phyloP scores from a whole-genome alignment of 2,329 filamentous ascomycete species.

The Colletotrichum gigasporum region DNA sequence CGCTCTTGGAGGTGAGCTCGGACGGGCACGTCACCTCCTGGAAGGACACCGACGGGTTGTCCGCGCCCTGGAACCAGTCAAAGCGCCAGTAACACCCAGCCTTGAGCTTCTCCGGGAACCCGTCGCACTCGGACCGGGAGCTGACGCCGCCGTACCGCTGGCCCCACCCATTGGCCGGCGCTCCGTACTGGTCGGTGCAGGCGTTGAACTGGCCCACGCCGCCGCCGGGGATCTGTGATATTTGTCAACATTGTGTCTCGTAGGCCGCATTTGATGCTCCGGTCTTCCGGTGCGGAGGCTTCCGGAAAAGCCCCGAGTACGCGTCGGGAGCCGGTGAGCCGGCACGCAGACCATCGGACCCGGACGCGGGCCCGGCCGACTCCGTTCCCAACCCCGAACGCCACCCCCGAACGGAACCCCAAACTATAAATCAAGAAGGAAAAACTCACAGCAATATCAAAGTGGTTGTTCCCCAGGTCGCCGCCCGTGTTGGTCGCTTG shows the following conservation, averaged over 20 bases:
- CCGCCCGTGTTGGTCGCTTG: constrained; percentile 69
- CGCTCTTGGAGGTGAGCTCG: constrained; percentile 52
- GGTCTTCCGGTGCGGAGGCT: not conserved
- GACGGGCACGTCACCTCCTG: constrained; percentile 65
- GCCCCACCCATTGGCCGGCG: constrained; percentile 61
- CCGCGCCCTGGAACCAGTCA: constrained; percentile 68
- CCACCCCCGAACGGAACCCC: not conserved
- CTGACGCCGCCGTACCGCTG: constrained; percentile 67
- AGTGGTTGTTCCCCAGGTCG: constrained; percentile 63
- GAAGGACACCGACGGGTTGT: constrained; percentile 66
- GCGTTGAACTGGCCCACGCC: constrained; percentile 63
- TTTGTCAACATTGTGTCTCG: no score
- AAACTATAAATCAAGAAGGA: not conserved
- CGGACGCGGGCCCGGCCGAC: not conserved
- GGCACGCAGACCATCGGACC: not conserved
- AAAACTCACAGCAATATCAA: constrained; percentile 56
- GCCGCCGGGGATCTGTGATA: constrained; percentile 59
- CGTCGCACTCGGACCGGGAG: constrained; percentile 58
- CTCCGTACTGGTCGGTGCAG: constrained; percentile 51
- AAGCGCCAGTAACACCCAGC: constrained; percentile 71
- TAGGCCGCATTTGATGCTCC: not conserved
- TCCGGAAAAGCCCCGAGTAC: no score
- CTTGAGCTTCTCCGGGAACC: constrained; percentile 63
- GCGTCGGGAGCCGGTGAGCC: no score
- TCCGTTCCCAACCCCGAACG: not conserved